Percentiles rank a stretch among this genome's conserved stretches.
phyloP scores from a whole-genome alignment of 768 basidiomycete genomes.

The Tylopilus plumbeoviolaceoides region DNA sequence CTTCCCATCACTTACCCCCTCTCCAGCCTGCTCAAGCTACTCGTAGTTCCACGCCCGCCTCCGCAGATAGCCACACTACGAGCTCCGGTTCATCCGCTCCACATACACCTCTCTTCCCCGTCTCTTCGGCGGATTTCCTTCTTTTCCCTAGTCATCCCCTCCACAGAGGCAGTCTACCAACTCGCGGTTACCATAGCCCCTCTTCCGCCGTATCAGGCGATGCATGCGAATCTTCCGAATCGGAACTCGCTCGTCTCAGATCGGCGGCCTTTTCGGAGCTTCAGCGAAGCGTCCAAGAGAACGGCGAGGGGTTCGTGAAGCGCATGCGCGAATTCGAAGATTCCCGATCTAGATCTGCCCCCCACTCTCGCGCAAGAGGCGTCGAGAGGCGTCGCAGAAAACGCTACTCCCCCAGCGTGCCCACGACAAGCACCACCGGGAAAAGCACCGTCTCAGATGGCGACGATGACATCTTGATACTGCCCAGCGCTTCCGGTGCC shows the following conservation, averaged over 20 bases:
- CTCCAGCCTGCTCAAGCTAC: conserved; percentile 18
- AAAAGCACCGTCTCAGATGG: conserved; percentile 30
- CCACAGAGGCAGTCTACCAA: conserved; percentile 1
- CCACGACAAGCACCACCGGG: conserved; percentile 9
- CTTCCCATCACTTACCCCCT: conserved; percentile 1
- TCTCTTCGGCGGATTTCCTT: conserved; percentile 48
- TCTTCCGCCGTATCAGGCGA: conserved; percentile 25
- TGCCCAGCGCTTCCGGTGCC: conserved; percentile 28
- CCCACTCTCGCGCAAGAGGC: conserved; percentile 37
- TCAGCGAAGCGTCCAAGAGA: conserved; percentile 55
- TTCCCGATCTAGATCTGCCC: conserved; percentile 40
- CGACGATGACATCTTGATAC: conserved; percentile 58
- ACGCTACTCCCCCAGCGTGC: conserved; percentile 29
- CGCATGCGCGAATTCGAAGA: conserved; percentile 74
- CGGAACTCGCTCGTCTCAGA: conserved; percentile 44
- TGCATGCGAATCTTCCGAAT: conserved; percentile 19
- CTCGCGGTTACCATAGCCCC: conserved; percentile 17
- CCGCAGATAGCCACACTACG: conserved; percentile 26
- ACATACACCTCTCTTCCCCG: conserved; percentile 38
- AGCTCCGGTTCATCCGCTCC: conserved; percentile 26
- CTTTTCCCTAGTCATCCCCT: conserved; percentile 34
- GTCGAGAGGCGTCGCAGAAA: conserved; percentile 42
- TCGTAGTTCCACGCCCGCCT: conserved; percentile 29
- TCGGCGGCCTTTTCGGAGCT: conserved; percentile 66
- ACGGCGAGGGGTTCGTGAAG: conserved; percentile 62